A percentile compares a stretch with the other conserved stretches of the same genome.
Evolutionary conservation across 2,329 filamentous ascomycete species (phyloP).

Genomic region (Pseudocercospora pini-densiflorae): DNA sequence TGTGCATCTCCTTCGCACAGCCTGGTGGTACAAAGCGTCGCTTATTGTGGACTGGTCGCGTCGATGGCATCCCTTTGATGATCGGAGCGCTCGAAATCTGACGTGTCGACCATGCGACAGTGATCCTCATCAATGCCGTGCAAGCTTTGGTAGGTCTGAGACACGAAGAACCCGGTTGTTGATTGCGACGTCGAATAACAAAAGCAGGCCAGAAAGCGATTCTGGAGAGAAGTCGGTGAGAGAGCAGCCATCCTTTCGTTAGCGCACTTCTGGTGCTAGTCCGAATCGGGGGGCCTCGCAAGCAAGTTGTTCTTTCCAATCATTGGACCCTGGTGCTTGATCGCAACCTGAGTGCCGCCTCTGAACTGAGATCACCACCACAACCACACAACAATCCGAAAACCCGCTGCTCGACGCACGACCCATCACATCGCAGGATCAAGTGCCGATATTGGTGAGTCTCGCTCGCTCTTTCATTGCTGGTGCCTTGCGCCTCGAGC

Average conservation of each 20-base stretch:
- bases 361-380: conserved; percentile 1
- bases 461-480: background rate
- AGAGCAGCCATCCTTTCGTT: background rate
- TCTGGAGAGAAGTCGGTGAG: conserved; percentile 8
- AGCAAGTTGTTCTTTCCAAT: background rate
- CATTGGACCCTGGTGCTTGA: conserved; percentile 6
- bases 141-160: background rate
- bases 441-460: conserved; percentile 12
- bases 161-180: background rate
- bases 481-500: conserved; percentile 8
- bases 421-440: conserved; percentile 7
- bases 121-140: background rate
- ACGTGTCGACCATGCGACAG: background rate
- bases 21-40: conserved; percentile 11
- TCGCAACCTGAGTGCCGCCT: conserved; percentile 4
- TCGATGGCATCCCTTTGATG: background rate
- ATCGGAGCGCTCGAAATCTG: background rate
- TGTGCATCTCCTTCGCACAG: conserved; percentile 9
- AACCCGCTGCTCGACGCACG: background rate
- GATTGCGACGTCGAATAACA: background rate
- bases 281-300: background rate
- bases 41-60: conserved; percentile 5
- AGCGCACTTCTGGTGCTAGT: background rate
- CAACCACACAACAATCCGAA: conserved; percentile 3
- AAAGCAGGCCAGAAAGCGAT: background rate